Evolutionary conservation across 2,329 filamentous ascomycete species (phyloP), one percentile per base, ranked within the genome.

Genomic region (Raffaelea ambrosiae): DNA sequence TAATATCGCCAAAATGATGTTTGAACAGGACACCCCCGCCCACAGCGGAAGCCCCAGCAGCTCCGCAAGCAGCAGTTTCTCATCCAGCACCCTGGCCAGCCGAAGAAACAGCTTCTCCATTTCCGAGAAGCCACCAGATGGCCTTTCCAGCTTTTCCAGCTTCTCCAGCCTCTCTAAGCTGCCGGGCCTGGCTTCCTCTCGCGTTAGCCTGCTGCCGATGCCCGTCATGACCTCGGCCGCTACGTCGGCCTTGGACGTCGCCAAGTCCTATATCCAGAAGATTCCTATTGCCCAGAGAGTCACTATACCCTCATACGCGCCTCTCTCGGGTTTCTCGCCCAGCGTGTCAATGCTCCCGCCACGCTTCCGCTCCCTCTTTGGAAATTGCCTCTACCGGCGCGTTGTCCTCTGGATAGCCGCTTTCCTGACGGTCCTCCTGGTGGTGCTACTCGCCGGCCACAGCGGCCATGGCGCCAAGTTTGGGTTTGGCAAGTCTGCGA

Each of bases 331-430:
- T 9, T n/a, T 47, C 10, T 43, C 40, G 4, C 21, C 48, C 2
- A 35, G 39, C 5, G 7, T 29, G 14, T 22, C 41, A 10, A 35
- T 43, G 5, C 33, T 36, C 2, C 41, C 47, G n/a, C 48, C 50
- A 3, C 43, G 52, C 13, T 14, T 54, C 21, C 47, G 49, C 4
- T 22, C 69, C 7, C 54, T 78, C 13, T 57, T 79, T n/a, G 64
- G 73, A 14, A 69, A 75, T 55, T 75, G 69, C 54, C 63, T 77
- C 33, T 77, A 77, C 55, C 68, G 73, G 38, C 66, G 75, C 47
- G 65, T 78, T 19, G 59, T 77, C 40, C 61, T 75, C 57, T 78
- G 75, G 74, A 64, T 63, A 5, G 51, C 70, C n/a, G 60, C 66
- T 14, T 57, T 68, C 44, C 29, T 54, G 5, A 46, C 41, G 16